Conservation (phyloP, 345 rosid species). For the Populus simonii region DNA sequence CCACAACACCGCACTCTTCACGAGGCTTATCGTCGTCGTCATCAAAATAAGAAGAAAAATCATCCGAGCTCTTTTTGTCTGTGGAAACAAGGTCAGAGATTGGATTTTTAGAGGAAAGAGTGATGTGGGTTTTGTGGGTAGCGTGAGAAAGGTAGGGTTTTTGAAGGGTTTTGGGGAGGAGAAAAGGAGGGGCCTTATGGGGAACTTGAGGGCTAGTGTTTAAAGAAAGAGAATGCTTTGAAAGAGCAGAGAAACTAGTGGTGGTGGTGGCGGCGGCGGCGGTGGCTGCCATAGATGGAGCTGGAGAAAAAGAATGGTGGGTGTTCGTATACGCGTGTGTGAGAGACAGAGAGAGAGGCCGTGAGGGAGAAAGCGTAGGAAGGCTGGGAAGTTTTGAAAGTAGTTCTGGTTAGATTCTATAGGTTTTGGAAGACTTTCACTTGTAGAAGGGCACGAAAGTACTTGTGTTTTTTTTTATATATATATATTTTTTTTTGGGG, state of each 20-base stretch:
- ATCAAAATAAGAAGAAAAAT: slow-evolving; percentile 9
- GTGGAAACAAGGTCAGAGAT: slow-evolving; percentile 26
- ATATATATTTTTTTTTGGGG: too few species aligned
- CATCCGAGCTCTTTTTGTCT: slow-evolving; percentile 17
- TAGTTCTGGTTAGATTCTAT: background rate
- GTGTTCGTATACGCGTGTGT: background rate
- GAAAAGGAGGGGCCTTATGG: slow-evolving; percentile 8
- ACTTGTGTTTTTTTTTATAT: too few species aligned
- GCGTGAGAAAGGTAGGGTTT: slow-evolving; percentile 11
- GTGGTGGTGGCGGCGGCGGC: slow-evolving; percentile 6
- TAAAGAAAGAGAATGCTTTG: slow-evolving; percentile 11
- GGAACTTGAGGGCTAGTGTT: background rate
- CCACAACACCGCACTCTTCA: slow-evolving; percentile 98
- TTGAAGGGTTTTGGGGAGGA: slow-evolving; percentile 40
- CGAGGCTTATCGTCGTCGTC: slow-evolving; percentile 75
- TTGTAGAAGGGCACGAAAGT: background rate
- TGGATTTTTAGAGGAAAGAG: slow-evolving; percentile 42
- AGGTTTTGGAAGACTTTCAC: background rate
- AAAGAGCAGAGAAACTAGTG: slow-evolving; percentile 14
- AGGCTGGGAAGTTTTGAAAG: background rate
- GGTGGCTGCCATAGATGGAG: slow-evolving; percentile 11
- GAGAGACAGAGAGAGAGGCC: background rate
- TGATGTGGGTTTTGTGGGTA: slow-evolving; percentile 21
- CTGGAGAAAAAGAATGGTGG: background rate
- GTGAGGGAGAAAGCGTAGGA: background rate